Percentiles rank a stretch among this genome's conserved stretches.
Conservation (phyloP, 192 early-diverging fungal genomes). For the Chytriomyces sp. region DNA sequence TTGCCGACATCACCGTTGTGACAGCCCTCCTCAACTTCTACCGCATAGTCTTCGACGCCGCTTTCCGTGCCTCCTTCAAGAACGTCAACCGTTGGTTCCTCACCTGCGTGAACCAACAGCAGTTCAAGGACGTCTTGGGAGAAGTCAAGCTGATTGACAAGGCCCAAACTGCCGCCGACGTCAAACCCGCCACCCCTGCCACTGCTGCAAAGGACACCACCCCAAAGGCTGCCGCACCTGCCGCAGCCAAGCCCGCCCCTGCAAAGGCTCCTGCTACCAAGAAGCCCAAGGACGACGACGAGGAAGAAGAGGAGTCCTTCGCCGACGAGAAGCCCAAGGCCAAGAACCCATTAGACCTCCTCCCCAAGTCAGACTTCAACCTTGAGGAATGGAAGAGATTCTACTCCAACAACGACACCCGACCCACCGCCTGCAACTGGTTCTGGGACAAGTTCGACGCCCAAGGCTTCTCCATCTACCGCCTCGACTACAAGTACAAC, state of each 20-base stretch:
- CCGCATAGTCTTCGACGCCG: conserved; percentile 63
- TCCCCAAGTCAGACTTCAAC: conserved; percentile 79
- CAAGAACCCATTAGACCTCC: conserved; percentile 87
- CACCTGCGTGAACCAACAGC: conserved; percentile 79
- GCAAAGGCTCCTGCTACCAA: conserved; percentile 59
- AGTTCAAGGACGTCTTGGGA: conserved; percentile 83
- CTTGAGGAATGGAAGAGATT: conserved; percentile 95
- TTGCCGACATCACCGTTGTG: conserved; percentile 84
- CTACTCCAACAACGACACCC: conserved; percentile 96
- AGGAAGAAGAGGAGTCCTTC: conserved; percentile 63
- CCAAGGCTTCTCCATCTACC: conserved; percentile 88
- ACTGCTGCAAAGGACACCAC: conserved; percentile 60
- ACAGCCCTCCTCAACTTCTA: conserved; percentile 58
- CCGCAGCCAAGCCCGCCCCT: conserved; percentile 37
- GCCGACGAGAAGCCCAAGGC: conserved; percentile 79
- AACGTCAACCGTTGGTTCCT: conserved; percentile 92
- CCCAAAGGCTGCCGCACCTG: conserved; percentile 28
- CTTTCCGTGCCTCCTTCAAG: conserved; percentile 81
- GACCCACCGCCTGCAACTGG: conserved; percentile 84
- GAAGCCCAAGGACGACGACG: conserved; percentile 60
- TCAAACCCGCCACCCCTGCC: conserved; percentile 15
- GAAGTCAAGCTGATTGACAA: conserved; percentile 68
- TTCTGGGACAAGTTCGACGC: conserved; percentile 92
- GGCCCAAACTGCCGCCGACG: conserved; percentile 39
- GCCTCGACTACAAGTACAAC: conserved; percentile 96